phyloP scores from a whole-genome alignment of 805 yeast genomes.

The Candida railenensis region DNA sequence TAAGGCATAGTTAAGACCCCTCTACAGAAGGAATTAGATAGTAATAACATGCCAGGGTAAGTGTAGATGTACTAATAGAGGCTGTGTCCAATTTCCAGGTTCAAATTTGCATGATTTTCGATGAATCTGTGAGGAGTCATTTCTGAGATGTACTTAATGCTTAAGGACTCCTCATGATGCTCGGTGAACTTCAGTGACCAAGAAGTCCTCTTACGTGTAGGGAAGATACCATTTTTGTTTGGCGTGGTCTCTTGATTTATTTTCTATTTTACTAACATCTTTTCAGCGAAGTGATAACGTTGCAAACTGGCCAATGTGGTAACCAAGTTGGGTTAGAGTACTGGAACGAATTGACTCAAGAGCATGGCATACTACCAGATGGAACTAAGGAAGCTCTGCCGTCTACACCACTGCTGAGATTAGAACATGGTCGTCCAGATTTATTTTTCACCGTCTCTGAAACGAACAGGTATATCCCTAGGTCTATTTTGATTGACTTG shows the following conservation, averaged over 20 bases:
- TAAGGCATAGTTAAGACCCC: neutral
- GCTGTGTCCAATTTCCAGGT: too few species aligned
- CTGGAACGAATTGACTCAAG: conserved; percentile 85
- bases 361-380: conserved; percentile 78
- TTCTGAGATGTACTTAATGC: too few species aligned
- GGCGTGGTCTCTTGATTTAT: neutral
- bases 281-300: conserved; percentile 50
- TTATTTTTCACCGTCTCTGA: conserved; percentile 80
- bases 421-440: conserved; percentile 67
- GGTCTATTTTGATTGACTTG: conserved; percentile 80
- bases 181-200: too few species aligned
- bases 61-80: conserved; percentile 1
- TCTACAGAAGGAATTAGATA: neutral
- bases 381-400: conserved; percentile 40
- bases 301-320: conserved; percentile 92
- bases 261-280: neutral
- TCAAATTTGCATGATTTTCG: too few species aligned
- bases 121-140: too few species aligned
- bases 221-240: neutral
- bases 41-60: conserved; percentile 14
- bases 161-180: too few species aligned
- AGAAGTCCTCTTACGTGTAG: too few species aligned
- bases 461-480: conserved; percentile 74
- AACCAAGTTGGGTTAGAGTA: conserved; percentile 92
- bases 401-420: neutral